phyloP scores from a whole-genome alignment of 768 basidiomycete genomes.

The Tricholoma flavovirens region DNA sequence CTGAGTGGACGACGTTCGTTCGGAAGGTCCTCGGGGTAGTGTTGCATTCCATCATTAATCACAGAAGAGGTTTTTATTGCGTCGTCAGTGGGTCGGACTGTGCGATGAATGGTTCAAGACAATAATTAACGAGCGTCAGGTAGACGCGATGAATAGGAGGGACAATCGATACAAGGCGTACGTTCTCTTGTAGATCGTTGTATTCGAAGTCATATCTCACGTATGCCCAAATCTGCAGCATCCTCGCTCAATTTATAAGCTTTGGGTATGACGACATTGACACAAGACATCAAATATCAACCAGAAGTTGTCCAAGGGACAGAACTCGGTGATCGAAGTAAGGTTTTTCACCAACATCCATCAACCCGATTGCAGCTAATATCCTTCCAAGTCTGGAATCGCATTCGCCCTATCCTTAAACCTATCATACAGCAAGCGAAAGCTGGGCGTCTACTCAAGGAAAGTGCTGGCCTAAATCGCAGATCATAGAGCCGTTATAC shows the following conservation, averaged over 20 bases:
- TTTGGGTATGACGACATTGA: slow-evolving; percentile 18
- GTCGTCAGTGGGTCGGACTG: too few relatives aligned
- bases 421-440: slow-evolving; percentile 1
- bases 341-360: too few relatives aligned
- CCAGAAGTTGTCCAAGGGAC: slow-evolving; percentile 1
- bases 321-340: slow-evolving; percentile 24
- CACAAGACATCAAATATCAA: not conserved
- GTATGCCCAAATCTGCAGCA: slow-evolving; percentile 5
- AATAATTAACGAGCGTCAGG: too few relatives aligned
- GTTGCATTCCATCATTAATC: not conserved
- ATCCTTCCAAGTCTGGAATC: slow-evolving; percentile 19
- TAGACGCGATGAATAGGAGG: too few relatives aligned
- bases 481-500: slow-evolving; percentile 11
- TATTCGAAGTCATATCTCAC: too few relatives aligned
- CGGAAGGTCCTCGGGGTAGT: slow-evolving; percentile 10
- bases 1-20: slow-evolving; percentile 12
- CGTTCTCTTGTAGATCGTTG: too few relatives aligned
- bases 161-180: too few relatives aligned
- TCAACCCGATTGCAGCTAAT: too few relatives aligned
- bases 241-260: slow-evolving; percentile 11
- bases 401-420: slow-evolving; percentile 18
- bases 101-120: too few relatives aligned
- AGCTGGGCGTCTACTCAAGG: slow-evolving; percentile 3
- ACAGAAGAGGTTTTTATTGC: too few relatives aligned
- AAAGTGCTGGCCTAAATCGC: slow-evolving; percentile 4